Base-by-base conservation (phyloP, 2,329 filamentous ascomycete species). In the Pseudocercospora eumusae region DNA sequence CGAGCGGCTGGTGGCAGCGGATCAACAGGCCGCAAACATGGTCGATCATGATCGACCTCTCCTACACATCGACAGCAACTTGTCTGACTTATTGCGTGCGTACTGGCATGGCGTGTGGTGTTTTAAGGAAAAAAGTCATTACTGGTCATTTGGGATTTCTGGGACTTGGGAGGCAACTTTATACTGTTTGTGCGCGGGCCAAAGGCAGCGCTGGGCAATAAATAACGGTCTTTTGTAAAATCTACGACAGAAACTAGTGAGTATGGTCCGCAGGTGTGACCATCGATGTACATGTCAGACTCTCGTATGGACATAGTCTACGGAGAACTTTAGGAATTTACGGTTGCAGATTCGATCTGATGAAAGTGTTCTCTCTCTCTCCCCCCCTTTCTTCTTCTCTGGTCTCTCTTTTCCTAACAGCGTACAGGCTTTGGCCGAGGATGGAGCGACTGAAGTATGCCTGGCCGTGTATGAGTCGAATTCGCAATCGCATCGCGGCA, bases 1-100 rank as follows among this genome's bases (percentile, higher is more conserved):
- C 59, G 70, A 36, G 44, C 52, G 13, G 54, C 63, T 18, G 63
- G 54, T 2, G 36, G 31, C 27, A 60, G 23, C 23, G 50, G 27
- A 31, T 54, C 50, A n/a, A 57, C 61, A 21, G 33, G 60, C 28
- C 64, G 63, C 59, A 67, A 64, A 40, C 63, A 67, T 45, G 61
- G 62, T 10, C 57, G 65, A 21, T 47, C 60, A 21, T 65, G 47
- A 60, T 11, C 20, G 28, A 21, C 31, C 44, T n/a, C 55, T 25
- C 56, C 31, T 62, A 53, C 50, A 64, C 60, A 59, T 44, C 56
- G 53, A 56, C 50, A 50, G 44, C 23, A 40, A 33, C 27, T 23
- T 25, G 21, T 54, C 50, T 54, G 28, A 28, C 40, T 40, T 60
- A 50, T 44, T 42, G 28, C 44, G 25, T 57, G 62, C 55, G 45